A percentile compares a stretch with the other conserved stretches of the same genome.
Conservation (phyloP, 768 basidiomycete genomes). For the Lyophyllum atratum region DNA sequence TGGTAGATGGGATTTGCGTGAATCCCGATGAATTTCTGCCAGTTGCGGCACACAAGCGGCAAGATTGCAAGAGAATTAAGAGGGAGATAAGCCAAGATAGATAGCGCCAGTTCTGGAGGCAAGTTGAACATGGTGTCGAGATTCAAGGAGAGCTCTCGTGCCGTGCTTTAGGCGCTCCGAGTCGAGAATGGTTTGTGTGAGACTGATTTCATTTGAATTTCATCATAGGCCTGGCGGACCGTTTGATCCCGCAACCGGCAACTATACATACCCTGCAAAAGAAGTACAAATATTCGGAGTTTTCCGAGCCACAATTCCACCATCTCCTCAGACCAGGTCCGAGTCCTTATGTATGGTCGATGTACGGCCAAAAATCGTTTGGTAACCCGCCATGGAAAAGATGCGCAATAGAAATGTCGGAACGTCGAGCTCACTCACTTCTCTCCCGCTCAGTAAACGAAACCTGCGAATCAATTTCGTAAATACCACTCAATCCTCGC, state of each 20-base stretch:
- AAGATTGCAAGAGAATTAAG: conserved; percentile 41
- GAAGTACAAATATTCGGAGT: not conserved
- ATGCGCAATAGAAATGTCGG: not conserved
- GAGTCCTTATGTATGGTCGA: too few relatives aligned
- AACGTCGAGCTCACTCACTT: not conserved
- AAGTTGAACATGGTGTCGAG: conserved; percentile 41
- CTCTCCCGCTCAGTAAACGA: conserved; percentile 2
- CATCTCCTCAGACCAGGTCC: too few relatives aligned
- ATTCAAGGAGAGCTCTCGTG: not conserved
- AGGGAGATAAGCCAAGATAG: conserved; percentile 51
- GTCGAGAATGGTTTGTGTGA: not conserved
- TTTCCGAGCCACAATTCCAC: too few relatives aligned
- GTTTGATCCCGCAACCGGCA: too few relatives aligned
- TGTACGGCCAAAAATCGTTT: not conserved
- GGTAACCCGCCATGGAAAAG: not conserved
- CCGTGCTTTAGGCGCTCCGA: not conserved
- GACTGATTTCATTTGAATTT: not conserved
- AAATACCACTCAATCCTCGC: not conserved
- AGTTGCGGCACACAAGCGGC: conserved; percentile 41
- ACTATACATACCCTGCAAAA: not conserved
- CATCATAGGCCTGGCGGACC: not conserved
- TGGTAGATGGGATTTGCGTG: conserved; percentile 60
- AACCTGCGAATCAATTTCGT: not conserved
- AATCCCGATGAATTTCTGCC: conserved; percentile 45
- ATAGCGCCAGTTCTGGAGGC: conserved; percentile 60